A percentile compares a stretch with the other conserved stretches of the same genome.
These are phyloP conservation scores for Nakazawaea pomicola DNA, from an alignment of 805 yeast genomes.

Conservation along the genomic window DNA sequence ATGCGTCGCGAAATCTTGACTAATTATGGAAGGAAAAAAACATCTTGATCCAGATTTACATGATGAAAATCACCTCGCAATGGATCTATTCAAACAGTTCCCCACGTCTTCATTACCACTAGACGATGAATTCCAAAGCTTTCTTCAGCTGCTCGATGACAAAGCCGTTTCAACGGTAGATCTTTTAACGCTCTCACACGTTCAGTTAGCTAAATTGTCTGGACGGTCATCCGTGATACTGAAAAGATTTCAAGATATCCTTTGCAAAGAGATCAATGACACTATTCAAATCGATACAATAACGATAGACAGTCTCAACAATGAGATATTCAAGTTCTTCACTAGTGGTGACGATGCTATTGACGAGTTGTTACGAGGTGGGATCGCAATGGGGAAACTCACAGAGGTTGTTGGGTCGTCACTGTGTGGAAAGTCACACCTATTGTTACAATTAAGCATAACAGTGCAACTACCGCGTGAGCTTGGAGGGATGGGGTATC, in stretches of 20 bases:
- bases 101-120: conserved; percentile 12
- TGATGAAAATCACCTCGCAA: neutral
- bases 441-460: conserved; percentile 61
- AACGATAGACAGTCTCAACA: conserved; percentile 10
- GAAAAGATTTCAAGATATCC: conserved; percentile 9
- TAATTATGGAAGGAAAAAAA: neutral
- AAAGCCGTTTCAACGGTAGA: conserved; percentile 5
- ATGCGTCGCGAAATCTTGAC: neutral
- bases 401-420: conserved; percentile 84
- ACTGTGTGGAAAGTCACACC: conserved; percentile 83
- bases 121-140: conserved; percentile 9
- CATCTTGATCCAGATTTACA: neutral
- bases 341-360: conserved; percentile 49
- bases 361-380: conserved; percentile 50
- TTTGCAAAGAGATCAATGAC: conserved; percentile 6
- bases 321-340: conserved; percentile 22
- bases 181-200: neutral
- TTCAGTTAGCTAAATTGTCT: conserved; percentile 5
- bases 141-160: conserved; percentile 5
- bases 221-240: conserved; percentile 8
- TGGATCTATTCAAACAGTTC: conserved; percentile 16
- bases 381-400: conserved; percentile 47
- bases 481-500: conserved; percentile 40
- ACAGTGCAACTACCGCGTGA: conserved; percentile 47
- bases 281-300: conserved; percentile 9